Evolutionary conservation across 2,329 filamentous ascomycete species (phyloP), one percentile per base, ranked within the genome.

Genomic region (Exophiala calicioides): DNA sequence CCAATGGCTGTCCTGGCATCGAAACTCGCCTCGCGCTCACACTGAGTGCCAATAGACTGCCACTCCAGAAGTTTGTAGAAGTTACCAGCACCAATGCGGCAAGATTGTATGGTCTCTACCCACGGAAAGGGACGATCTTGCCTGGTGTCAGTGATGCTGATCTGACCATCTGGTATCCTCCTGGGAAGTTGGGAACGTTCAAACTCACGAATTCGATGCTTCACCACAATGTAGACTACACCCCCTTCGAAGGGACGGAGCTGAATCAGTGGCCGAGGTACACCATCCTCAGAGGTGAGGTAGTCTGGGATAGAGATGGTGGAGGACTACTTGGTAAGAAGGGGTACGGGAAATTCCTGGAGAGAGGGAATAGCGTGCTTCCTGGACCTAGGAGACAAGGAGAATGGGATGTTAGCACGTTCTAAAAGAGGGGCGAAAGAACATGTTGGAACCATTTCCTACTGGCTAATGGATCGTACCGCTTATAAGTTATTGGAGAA

Each of bases 141-240:
- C 74, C 76, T 3, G 78, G 76, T 0, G 62, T 74, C 24, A 53
- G 49, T 24, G 78, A 82, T 61, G 79, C 79, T 1, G 79, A 82
- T 61, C 60, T 82, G 26, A 74, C 75, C 8, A 72, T 81, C 15
- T 82, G 78, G 77, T 78, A 80, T 60, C 76, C 77, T 1, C 64
- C 47, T 1, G 68, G 64, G 2, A 63, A 59, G 42, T 54, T 73
- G 55, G 60, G 73, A 13, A 62, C 67, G 9, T 71, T 78, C 52
- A 62, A 57, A 16, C 49, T 79, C 45, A 75, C 64, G 30, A 81
- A 82, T 56, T 65, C 67, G 5, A 74, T 76, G 64, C 60, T 84
- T 52, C 80, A 84, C 61, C 80, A 84, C 59, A 71, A 78, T 50
- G 74, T 81, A 2, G 80, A 84, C 57, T 82, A 84, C 57, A 82